phyloP scores from a whole-genome alignment of 2,329 filamentous ascomycete genomes.

The Elsinoe australis region DNA sequence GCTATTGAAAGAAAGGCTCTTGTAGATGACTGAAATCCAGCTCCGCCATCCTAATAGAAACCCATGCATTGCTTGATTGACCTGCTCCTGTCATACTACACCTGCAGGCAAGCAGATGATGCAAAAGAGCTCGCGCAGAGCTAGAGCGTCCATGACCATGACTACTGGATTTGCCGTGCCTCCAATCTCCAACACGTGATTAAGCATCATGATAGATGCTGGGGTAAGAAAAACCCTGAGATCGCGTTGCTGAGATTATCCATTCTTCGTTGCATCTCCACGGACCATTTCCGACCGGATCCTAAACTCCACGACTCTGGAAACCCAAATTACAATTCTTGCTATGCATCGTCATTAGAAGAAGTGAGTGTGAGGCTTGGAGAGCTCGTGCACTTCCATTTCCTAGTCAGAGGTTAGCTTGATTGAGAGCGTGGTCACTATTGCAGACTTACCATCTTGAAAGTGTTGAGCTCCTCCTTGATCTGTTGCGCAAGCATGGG shows the following conservation, averaged over 20 bases:
- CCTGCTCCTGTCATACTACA: not conserved
- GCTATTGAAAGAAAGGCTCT: slow-evolving; percentile 13
- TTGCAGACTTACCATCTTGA: slow-evolving; percentile 77
- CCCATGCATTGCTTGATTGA: slow-evolving; percentile 3
- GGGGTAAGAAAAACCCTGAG: slow-evolving; percentile 2
- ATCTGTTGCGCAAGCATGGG: slow-evolving; percentile 98
- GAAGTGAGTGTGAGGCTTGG: slow-evolving; percentile 99
- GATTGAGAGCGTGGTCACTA: not conserved
- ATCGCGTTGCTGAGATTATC: slow-evolving; percentile 11
- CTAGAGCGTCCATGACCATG: not conserved
- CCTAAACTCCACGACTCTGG: slow-evolving; percentile 11
- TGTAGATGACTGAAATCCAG: slow-evolving; percentile 16
- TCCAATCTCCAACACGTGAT: not conserved
- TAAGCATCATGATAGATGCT: slow-evolving; percentile 9
- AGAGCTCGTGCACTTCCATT: slow-evolving; percentile 99
- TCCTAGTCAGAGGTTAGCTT: slow-evolving; percentile 57
- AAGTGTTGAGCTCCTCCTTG: slow-evolving; percentile 97
- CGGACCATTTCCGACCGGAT: not conserved
- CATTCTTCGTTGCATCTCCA: slow-evolving; percentile 10
- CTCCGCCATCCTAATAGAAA: slow-evolving; percentile 10
- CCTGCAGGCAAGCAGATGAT: not conserved
- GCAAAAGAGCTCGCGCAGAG: not conserved
- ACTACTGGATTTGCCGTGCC: not conserved
- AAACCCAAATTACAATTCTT: slow-evolving; percentile 8
- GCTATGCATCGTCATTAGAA: slow-evolving; percentile 59